Evolutionary conservation across 2,329 filamentous ascomycete species (phyloP).

Genomic region (Colletotrichum salicis): DNA sequence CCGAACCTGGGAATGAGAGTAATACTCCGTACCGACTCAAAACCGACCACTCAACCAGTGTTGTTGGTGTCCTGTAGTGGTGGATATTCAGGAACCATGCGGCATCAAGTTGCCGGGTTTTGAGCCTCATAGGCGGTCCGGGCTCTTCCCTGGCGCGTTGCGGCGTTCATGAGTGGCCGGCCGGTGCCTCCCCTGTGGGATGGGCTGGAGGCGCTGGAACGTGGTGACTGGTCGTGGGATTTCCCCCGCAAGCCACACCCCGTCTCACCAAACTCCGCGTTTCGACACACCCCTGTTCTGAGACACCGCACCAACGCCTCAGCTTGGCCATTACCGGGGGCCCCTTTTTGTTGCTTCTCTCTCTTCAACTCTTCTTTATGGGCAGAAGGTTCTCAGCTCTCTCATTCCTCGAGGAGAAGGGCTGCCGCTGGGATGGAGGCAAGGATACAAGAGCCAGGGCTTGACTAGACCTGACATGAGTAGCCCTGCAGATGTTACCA

Average conservation of each 20-base stretch:
- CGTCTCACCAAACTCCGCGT: slow-evolving; percentile 11
- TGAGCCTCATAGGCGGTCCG: slow-evolving; percentile 14
- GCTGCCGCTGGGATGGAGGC: background rate
- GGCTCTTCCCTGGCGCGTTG: background rate
- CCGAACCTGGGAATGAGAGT: background rate
- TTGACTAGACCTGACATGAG: background rate
- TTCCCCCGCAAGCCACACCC: slow-evolving; percentile 11
- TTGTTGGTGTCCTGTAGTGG: background rate
- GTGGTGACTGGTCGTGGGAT: too few species aligned
- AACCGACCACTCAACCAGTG: background rate
- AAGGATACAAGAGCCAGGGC: background rate
- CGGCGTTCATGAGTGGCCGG: background rate
- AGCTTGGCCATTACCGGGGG: slow-evolving; percentile 11
- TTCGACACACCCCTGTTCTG: slow-evolving; percentile 31
- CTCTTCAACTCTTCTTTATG: background rate
- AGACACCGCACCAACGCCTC: slow-evolving; percentile 35
- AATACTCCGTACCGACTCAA: background rate
- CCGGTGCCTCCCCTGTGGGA: background rate
- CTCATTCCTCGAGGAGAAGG: background rate
- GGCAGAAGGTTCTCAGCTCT: background rate
- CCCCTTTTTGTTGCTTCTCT: background rate
- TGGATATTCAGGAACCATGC: background rate
- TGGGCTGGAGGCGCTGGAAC: background rate
- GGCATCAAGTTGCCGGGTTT: slow-evolving; percentile 13
- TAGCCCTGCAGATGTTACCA: background rate